A percentile compares a stretch with the other conserved stretches of the same genome.
Conservation (phyloP, 805 yeast genomes). For the Hemisphaericaspora nanyangensis region DNA sequence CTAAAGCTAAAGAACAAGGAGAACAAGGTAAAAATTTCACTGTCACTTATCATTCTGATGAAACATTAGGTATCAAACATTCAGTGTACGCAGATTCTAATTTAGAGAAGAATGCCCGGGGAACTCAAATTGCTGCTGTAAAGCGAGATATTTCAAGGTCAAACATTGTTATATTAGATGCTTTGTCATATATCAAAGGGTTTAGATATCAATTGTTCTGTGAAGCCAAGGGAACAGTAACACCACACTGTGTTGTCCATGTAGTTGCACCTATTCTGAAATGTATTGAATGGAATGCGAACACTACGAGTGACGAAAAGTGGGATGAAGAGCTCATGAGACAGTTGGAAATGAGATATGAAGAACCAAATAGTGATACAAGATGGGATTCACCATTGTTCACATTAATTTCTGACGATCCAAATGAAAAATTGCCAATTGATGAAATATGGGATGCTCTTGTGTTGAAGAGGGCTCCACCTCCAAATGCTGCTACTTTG, state of each 20-base stretch:
- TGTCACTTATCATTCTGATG: constrained; percentile 74
- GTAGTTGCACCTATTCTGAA: constrained; percentile 63
- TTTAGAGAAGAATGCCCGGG: constrained; percentile 78
- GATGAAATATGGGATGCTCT: constrained; percentile 66
- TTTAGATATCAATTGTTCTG: constrained; percentile 91
- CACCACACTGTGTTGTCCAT: constrained; percentile 81
- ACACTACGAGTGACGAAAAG: constrained; percentile 18
- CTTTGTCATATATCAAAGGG: constrained; percentile 88
- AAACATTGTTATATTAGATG: constrained; percentile 78
- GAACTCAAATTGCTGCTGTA: constrained; percentile 83
- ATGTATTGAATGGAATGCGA: constrained; percentile 66
- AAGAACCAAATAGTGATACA: constrained; percentile 82
- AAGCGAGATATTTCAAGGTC: constrained; percentile 69
- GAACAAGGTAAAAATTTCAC: constrained; percentile 53
- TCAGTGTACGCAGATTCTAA: constrained; percentile 65
- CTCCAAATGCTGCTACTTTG: constrained; percentile 82
- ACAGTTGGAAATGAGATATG: constrained; percentile 79
- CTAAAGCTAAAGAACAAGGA: constrained; percentile 27
- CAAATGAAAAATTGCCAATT: constrained; percentile 51
- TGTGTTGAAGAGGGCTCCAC: constrained; percentile 57
- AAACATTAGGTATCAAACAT: constrained; percentile 67
- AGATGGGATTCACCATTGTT: constrained; percentile 95
- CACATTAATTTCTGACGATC: constrained; percentile 46
- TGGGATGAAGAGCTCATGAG: constrained; percentile 69
- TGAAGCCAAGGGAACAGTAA: constrained; percentile 81